Conservation (phyloP, 331 rosid species). For the Quercus tomentella region DNA sequence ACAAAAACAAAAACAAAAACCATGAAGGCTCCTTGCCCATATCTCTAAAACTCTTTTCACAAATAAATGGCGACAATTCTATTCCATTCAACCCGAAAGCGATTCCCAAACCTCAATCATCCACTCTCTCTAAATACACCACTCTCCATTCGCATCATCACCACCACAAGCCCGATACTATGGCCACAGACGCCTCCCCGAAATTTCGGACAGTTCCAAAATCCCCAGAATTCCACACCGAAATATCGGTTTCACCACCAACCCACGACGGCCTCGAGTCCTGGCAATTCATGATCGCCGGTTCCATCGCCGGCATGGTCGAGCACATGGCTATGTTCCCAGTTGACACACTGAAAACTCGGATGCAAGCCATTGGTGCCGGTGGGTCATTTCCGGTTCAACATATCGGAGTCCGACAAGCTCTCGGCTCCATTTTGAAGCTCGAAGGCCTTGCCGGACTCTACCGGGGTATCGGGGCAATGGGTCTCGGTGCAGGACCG, state of each 20-base stretch:
- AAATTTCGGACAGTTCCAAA: constrained; percentile 16
- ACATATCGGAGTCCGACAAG: constrained; percentile 67
- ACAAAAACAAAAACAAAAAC: not conserved
- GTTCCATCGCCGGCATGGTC: constrained; percentile 79
- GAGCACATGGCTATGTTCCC: constrained; percentile 99
- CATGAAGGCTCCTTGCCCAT: not conserved
- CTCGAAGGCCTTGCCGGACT: constrained; percentile 76
- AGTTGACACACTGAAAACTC: constrained; percentile 97
- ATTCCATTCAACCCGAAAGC: constrained; percentile 24
- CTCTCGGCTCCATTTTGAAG: constrained; percentile 61
- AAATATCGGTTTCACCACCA: constrained; percentile 27
- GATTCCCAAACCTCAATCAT: constrained; percentile 16
- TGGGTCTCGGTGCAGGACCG: constrained; percentile 99
- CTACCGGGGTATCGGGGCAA: constrained; percentile 94
- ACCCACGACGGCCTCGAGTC: constrained; percentile 84
- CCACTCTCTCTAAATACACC: constrained; percentile 2
- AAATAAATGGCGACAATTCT: constrained; percentile 23
- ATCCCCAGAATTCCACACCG: constrained; percentile 62
- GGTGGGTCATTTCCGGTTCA: constrained; percentile 70
- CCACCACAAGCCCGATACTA: not conserved
- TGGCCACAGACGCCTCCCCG: constrained; percentile 33
- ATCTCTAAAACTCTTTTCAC: not conserved
- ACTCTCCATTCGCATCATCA: not conserved
- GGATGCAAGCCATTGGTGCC: constrained; percentile 70
- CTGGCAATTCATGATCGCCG: constrained; percentile 98